These are phyloP conservation scores for Geranium brycei DNA, from an alignment of 345 rosid species.

Conservation along the genomic window DNA sequence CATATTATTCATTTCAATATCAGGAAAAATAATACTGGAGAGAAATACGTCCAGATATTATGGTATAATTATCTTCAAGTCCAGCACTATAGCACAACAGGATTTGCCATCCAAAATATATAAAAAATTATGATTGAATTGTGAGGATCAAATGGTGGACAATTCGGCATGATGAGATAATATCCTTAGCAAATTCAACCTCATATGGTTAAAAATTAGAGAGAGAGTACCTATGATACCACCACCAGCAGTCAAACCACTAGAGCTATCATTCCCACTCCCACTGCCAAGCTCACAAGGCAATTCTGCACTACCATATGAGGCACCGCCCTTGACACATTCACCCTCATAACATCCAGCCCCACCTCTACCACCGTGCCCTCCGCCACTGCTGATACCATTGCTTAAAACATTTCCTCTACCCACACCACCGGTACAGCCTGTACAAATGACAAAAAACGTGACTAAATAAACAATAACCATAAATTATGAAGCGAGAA, in stretches of 20 bases:
- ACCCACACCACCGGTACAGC: constrained; percentile 89
- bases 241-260: constrained; percentile 74
- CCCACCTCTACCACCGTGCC: constrained; percentile 98
- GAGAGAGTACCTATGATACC: constrained; percentile 65
- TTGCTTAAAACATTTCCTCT: constrained; percentile 54
- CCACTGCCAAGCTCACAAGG: constrained; percentile 99
- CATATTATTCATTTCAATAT: no score
- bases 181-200: no score
- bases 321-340: constrained; percentile 60
- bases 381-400: constrained; percentile 89
- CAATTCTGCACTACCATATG: constrained; percentile 71
- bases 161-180: no score
- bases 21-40: no score
- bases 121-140: no score
- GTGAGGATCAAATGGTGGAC: no score
- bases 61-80: no score
- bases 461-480: background rate
- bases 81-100: no score
- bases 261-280: constrained; percentile 65
- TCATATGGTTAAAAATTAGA: no score
- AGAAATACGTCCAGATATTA: no score
- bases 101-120: no score
- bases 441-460: constrained; percentile 33
- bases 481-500: background rate
- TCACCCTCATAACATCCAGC: constrained; percentile 49